These are phyloP conservation scores for Phytophthora fragariaefolia DNA, from an alignment of 352 stramenopile genomes.

Conservation along the genomic window DNA sequence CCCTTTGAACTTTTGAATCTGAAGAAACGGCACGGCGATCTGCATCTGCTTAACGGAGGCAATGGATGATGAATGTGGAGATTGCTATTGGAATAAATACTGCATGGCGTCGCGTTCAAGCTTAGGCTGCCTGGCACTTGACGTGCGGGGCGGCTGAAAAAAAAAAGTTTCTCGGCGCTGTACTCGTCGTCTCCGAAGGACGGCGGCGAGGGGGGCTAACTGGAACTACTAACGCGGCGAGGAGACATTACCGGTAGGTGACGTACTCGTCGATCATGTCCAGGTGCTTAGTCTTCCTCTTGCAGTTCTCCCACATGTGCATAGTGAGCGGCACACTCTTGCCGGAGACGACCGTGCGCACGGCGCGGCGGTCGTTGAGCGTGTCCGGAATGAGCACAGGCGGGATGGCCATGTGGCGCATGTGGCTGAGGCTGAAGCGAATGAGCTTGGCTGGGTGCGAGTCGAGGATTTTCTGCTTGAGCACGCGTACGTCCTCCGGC, in stretches of 20 bases:
- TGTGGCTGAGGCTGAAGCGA: conserved; percentile 59
- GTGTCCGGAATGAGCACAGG: conserved; percentile 56
- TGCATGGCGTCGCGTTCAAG: conserved; percentile 29
- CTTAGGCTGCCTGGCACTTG: conserved; percentile 18
- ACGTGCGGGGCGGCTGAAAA: conserved; percentile 13
- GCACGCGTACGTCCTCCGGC: conserved; percentile 43
- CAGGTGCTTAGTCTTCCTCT: conserved; percentile 46
- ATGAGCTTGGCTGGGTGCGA: conserved; percentile 51
- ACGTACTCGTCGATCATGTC: conserved; percentile 62
- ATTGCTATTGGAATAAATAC: conserved; percentile 34
- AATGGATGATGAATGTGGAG: neutral
- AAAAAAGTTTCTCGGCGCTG: conserved; percentile 24
- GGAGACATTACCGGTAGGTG: conserved; percentile 39
- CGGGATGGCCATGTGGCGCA: conserved; percentile 52
- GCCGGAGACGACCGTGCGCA: conserved; percentile 48
- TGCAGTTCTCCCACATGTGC: conserved; percentile 54
- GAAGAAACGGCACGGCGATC: conserved; percentile 9
- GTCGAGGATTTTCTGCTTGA: conserved; percentile 61
- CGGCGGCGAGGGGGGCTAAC: conserved; percentile 12
- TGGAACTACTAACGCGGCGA: neutral
- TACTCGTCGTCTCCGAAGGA: conserved; percentile 16
- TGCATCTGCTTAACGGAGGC: neutral
- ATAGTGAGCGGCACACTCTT: conserved; percentile 56
- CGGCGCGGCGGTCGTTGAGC: conserved; percentile 43
- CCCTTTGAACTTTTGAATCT: conserved; percentile 19